These are phyloP conservation scores for Casuarina glauca DNA, from an alignment of 306 rosid species.

Conservation along the genomic window DNA sequence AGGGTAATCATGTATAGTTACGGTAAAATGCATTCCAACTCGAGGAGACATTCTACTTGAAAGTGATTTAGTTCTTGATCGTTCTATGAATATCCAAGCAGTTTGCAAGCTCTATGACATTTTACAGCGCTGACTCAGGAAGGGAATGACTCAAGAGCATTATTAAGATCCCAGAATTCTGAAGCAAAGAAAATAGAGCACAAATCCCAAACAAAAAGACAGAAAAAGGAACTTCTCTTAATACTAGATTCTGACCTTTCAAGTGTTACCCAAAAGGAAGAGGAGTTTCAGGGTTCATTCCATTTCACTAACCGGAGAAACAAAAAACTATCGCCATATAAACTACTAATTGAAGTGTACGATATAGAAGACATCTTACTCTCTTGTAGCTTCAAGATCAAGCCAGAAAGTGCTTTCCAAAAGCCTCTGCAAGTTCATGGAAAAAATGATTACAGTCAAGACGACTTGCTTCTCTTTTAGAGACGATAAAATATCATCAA, in stretches of 20 bases:
- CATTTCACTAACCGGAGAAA: not conserved
- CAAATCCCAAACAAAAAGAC: not conserved
- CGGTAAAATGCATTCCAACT: not conserved
- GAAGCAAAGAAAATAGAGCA: not conserved
- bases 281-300: not conserved
- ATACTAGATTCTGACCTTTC: not conserved
- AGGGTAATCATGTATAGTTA: not conserved
- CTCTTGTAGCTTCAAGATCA: slow-evolving; percentile 74
- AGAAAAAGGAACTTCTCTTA: not conserved
- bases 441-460: slow-evolving; percentile 18
- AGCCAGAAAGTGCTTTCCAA: slow-evolving; percentile 89
- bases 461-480: slow-evolving; percentile 7
- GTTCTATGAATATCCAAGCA: not conserved
- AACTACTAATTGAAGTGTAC: slow-evolving; percentile 21
- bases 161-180: not conserved
- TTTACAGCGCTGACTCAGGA: not conserved
- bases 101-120: not conserved
- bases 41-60: not conserved
- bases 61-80: not conserved
- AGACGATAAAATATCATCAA: not conserved
- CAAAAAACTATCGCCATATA: not conserved
- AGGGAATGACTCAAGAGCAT: not conserved
- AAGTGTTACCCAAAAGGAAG: not conserved
- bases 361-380: slow-evolving; percentile 51
- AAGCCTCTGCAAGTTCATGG: slow-evolving; percentile 66